These are phyloP conservation scores for Globisporangium paddicum DNA, from an alignment of 352 stramenopile genomes.

Conservation along the genomic window DNA sequence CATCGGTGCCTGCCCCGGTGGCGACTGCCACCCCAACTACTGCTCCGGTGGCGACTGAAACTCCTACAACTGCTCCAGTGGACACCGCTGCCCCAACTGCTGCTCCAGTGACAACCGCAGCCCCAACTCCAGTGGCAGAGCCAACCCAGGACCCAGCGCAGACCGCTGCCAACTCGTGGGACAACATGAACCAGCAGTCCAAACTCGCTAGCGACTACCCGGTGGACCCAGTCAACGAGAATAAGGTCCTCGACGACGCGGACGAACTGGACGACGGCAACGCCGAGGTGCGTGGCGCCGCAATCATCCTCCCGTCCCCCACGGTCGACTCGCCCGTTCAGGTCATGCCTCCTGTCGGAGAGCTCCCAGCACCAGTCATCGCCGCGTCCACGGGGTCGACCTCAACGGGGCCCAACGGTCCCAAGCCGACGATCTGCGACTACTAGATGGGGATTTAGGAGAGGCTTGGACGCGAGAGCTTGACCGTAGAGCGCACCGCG, in stretches of 20 bases:
- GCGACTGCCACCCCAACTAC: too few species aligned
- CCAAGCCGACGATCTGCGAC: constrained; percentile 9
- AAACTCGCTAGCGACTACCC: background rate
- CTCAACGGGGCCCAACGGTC: too few species aligned
- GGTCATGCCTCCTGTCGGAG: background rate
- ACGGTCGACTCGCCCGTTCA: background rate
- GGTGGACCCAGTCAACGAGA: background rate
- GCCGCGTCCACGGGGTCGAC: too few species aligned
- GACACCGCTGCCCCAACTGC: too few species aligned
- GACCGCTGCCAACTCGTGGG: background rate
- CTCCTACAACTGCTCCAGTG: constrained; percentile 1
- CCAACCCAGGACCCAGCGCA: constrained; percentile 5
- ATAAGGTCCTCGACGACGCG: background rate
- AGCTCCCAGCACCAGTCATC: background rate
- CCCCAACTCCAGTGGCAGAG: constrained; percentile 1
- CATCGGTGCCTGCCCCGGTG: too few species aligned
- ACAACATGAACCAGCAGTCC: constrained; percentile 15
- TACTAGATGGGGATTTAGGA: background rate
- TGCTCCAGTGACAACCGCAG: background rate
- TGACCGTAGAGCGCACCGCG: background rate
- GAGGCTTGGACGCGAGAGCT: background rate
- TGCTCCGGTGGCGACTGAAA: too few species aligned
- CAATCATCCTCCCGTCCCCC: background rate
- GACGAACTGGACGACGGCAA: background rate
- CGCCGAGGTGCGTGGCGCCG: background rate